A percentile compares a stretch with the other conserved stretches of the same genome.
Conservation (phyloP, 352 stramenopile genomes). For the Phytopythium delawarense region DNA sequence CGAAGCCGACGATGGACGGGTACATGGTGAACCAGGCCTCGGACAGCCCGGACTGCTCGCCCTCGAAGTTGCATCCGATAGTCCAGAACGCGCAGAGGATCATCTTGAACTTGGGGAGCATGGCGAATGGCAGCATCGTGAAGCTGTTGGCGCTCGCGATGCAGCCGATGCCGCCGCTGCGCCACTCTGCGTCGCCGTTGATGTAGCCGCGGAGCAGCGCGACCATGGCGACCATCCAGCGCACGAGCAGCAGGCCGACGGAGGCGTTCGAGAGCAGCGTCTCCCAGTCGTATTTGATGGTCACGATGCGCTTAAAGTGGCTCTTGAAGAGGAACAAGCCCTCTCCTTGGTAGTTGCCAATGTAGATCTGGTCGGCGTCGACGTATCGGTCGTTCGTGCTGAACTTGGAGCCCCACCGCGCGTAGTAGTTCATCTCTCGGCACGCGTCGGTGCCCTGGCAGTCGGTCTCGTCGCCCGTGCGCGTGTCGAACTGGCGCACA, state of each 20-base stretch:
- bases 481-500: slow-evolving; percentile 4
- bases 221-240: slow-evolving; percentile 38
- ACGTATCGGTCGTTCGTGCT: slow-evolving; percentile 17
- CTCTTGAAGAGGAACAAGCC: not conserved
- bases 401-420: slow-evolving; percentile 10
- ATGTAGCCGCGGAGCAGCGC: slow-evolving; percentile 27
- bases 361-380: slow-evolving; percentile 10
- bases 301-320: slow-evolving; percentile 6
- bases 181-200: not conserved
- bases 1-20: slow-evolving; percentile 19
- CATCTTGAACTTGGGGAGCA: slow-evolving; percentile 15
- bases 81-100: slow-evolving; percentile 22
- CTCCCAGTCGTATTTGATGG: slow-evolving; percentile 37
- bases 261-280: slow-evolving; percentile 41
- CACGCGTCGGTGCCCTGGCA: not conserved
- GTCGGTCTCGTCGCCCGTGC: not conserved
- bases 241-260: slow-evolving; percentile 24
- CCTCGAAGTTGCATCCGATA: slow-evolving; percentile 19
- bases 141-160: slow-evolving; percentile 15
- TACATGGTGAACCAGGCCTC: slow-evolving; percentile 35
- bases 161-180: slow-evolving; percentile 7
- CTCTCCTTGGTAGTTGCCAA: not conserved
- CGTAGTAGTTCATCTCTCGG: not conserved
- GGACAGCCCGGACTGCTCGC: slow-evolving; percentile 13
- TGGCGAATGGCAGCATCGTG: slow-evolving; percentile 11